Percentiles rank a stretch among this genome's conserved stretches.
These are phyloP conservation scores for Ganoderma leucocontextum DNA, from an alignment of 1,284 basidiomycete genomes.

Conservation along the genomic window DNA sequence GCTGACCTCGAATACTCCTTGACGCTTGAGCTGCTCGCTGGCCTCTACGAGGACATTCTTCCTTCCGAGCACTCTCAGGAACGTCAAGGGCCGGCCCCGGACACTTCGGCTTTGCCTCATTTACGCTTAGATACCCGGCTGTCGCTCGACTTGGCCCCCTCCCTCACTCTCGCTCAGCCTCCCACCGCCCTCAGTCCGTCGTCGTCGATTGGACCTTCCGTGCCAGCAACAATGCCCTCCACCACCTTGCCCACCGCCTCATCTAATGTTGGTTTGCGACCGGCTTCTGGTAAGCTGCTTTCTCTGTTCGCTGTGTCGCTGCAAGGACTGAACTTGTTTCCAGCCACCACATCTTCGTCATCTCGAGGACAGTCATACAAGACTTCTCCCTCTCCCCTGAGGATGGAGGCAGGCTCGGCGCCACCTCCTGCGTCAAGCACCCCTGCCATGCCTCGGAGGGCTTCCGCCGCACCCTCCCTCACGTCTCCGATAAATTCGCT, in stretches of 20 bases:
- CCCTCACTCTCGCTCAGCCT: conserved; percentile 25
- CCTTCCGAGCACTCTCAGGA: conserved; percentile 21
- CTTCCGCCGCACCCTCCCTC: conserved; percentile 22
- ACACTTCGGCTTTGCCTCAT: conserved; percentile 25
- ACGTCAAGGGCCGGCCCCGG: conserved; percentile 19
- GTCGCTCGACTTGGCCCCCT: conserved; percentile 29
- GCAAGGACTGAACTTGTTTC: background rate
- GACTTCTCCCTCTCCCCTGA: conserved; percentile 61
- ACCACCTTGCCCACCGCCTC: conserved; percentile 4
- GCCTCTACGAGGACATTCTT: conserved; percentile 39
- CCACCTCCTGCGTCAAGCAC: conserved; percentile 24
- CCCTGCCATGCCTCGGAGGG: conserved; percentile 14
- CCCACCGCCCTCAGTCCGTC: conserved; percentile 25
- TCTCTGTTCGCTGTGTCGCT: conserved; percentile 18
- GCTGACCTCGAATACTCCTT: conserved; percentile 78
- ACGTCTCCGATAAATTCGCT: conserved; percentile 17
- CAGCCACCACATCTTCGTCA: conserved; percentile 23
- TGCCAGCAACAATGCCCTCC: conserved; percentile 20
- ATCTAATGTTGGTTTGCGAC: conserved; percentile 14
- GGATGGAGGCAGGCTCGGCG: conserved; percentile 46
- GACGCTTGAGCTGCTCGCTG: conserved; percentile 66
- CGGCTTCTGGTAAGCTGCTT: conserved; percentile 18
- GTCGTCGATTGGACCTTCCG: conserved; percentile 22
- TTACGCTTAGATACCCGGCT: conserved; percentile 31
- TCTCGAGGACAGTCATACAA: conserved; percentile 45